These are phyloP conservation scores for Leccinum boreale DNA, from an alignment of 768 basidiomycete genomes.

Conservation along the genomic window DNA sequence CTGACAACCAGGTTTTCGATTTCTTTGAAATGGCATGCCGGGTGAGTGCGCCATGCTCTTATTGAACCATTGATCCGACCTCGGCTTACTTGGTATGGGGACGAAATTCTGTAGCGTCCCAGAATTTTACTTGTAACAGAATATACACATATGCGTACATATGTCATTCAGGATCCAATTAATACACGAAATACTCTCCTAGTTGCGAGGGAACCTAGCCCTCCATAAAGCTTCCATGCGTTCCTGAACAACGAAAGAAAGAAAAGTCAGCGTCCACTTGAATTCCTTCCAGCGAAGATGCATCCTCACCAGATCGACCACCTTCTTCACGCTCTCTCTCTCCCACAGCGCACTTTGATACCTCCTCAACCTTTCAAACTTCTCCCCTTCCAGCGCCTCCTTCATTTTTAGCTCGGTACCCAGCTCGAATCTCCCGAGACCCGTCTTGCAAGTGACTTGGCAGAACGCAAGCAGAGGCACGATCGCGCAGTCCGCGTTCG, in stretches of 20 bases:
- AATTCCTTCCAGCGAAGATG: background rate
- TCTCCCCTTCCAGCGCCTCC: constrained; percentile 38
- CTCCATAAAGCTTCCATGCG: background rate
- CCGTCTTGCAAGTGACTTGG: constrained; percentile 41
- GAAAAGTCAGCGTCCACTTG: background rate
- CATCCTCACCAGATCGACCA: constrained; percentile 5
- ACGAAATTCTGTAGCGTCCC: too few species aligned
- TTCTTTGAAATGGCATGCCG: too few species aligned
- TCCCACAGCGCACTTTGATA: constrained; percentile 47
- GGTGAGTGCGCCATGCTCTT: too few species aligned
- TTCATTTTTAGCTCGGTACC: constrained; percentile 45
- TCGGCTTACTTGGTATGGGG: too few species aligned
- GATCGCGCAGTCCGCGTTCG: constrained; percentile 57
- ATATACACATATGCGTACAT: background rate
- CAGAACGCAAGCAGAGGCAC: constrained; percentile 52
- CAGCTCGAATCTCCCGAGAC: constrained; percentile 45
- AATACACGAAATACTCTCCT: background rate
- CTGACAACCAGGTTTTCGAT: too few species aligned
- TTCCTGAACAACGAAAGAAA: background rate
- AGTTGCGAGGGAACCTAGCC: background rate
- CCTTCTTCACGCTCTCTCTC: constrained; percentile 26
- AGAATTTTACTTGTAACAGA: background rate
- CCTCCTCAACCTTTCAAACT: constrained; percentile 45
- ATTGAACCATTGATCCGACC: too few species aligned
- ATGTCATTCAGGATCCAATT: background rate